Conservation (phyloP, 257 asterid species). For the Schizonepeta tenuifolia region DNA sequence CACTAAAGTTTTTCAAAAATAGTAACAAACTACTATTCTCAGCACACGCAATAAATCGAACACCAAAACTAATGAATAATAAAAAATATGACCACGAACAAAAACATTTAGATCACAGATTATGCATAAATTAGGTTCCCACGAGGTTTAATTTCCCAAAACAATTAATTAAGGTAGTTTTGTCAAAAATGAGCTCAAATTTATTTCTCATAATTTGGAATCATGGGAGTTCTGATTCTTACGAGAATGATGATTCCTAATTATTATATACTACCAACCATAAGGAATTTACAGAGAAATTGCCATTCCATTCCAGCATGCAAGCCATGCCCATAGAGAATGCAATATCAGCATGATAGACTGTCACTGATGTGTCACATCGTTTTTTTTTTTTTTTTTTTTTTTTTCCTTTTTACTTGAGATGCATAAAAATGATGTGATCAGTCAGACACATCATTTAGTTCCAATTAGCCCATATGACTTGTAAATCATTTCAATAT, state of each 20-base stretch:
- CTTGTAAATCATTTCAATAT: conserved; percentile 15
- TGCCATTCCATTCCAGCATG: not conserved
- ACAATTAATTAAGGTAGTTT: not conserved
- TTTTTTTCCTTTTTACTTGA: not conserved
- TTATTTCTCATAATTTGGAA: not conserved
- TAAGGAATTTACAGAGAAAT: not conserved
- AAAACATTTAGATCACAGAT: no score
- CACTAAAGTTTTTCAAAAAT: not conserved
- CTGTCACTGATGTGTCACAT: not conserved
- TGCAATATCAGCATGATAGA: not conserved
- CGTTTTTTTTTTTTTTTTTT: not conserved
- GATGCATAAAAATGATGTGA: not conserved
- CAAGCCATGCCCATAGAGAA: not conserved
- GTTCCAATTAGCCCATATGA: not conserved
- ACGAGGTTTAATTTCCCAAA: not conserved
- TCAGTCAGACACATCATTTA: no score
- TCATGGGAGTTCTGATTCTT: not conserved
- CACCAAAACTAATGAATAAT: not conserved
- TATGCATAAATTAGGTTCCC: not conserved
- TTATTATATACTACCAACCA: not conserved
- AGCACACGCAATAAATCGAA: not conserved
- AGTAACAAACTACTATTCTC: not conserved
- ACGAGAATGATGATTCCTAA: not conserved
- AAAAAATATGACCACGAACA: not conserved
- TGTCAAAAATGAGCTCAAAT: not conserved